phyloP scores from a whole-genome alignment of 768 basidiomycete genomes.

The Suillus decipiens region DNA sequence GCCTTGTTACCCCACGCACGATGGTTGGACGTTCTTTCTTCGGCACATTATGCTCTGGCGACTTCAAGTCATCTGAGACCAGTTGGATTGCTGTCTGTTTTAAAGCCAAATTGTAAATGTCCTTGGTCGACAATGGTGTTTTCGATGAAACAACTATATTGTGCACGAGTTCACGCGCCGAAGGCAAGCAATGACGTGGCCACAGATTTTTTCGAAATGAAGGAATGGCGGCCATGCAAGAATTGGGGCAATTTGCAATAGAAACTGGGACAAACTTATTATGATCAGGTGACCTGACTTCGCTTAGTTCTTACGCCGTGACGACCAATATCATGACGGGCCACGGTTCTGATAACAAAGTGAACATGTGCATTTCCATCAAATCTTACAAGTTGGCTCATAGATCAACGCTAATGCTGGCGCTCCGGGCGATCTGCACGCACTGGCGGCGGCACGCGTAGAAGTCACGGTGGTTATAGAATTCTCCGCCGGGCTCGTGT shows the following conservation, averaged over 20 bases:
- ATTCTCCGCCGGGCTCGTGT: background rate
- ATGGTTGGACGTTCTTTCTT: background rate
- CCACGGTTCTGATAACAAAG: no score
- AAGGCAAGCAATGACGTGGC: constrained; percentile 4
- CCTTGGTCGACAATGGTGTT: constrained; percentile 28
- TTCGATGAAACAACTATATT: constrained; percentile 23
- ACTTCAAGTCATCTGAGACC: constrained; percentile 1
- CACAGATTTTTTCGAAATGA: constrained; percentile 1
- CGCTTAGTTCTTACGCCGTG: no score
- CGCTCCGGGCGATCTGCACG: background rate
- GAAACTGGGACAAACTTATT: no score
- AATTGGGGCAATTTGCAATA: no score
- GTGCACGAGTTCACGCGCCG: constrained; percentile 18
- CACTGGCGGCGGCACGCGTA: background rate
- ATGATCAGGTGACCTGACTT: no score
- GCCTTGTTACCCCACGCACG: background rate
- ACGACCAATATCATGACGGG: no score
- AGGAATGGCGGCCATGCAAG: background rate
- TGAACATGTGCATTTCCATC: no score
- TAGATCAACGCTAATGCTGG: background rate
- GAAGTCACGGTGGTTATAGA: background rate
- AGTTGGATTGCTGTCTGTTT: constrained; percentile 13
- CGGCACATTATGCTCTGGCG: constrained; percentile 11
- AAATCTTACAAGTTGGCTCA: background rate
- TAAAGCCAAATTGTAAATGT: constrained; percentile 27